Base-by-base conservation (phyloP, 768 basidiomycete genomes). In the Pilatotrama ljubarskyi region DNA sequence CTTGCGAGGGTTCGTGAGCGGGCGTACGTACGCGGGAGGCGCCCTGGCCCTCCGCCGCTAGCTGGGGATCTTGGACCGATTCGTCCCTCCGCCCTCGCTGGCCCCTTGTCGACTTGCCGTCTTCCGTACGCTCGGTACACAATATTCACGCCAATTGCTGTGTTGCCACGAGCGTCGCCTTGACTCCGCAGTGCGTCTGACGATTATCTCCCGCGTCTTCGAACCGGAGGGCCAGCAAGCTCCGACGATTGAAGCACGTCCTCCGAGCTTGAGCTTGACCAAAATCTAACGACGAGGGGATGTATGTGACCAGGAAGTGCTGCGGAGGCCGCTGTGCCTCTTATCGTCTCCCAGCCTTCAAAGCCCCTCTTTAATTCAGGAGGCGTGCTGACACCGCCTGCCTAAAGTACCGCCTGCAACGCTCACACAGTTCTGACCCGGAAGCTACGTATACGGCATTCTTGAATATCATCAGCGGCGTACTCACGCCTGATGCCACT, bases 121-220 rank as follows among this genome's bases (percentile, higher is more conserved):
- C 47, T 10, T 15, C 38, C 55, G 38, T 25, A 22, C 8, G 6
- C 54, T 35, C 54, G 25, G 44, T 44, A 4, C 44, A 24, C 24
- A 5, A 17, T n/a, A n/a, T 24, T 24, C 46, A 15, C 47, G 25
- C 14, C 46, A 56, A 50, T 57, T 29, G 55, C 55, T 49, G 47
- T 57, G 55, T 57, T 32, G 26, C 55, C 55, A 50, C 55, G 38
- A 40, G 47, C 55, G 55, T 57, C 55, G 55, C 55, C 55, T 57
- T 57, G 55, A 14, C 55, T 42, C 26, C 55, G n/a, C 25, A 22
- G 35, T 10, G 3, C 8, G 14, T 25, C 43, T 26, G 44, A 37
- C 18, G 13, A 5, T 18, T 9, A 29, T n/a, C 17, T 17, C 15
- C 46, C 4, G 18, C 44, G 20, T 8, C 44, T 32, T 10, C 29